phyloP scores from a whole-genome alignment of 257 asterid species.

The Nicotiana undulata region DNA sequence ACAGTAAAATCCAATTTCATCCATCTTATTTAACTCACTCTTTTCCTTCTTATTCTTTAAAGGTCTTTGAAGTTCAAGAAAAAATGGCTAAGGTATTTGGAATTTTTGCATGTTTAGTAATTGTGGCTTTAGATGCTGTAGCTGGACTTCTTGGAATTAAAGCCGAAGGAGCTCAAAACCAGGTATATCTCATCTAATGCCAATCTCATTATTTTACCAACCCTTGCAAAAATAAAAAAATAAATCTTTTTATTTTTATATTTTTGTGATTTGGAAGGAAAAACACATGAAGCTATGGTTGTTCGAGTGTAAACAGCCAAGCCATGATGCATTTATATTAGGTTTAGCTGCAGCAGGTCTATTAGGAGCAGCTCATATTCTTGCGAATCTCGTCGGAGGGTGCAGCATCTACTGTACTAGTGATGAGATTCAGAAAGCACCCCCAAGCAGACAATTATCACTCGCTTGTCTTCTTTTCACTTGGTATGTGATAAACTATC shows the following conservation, averaged over 20 bases:
- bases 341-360: conserved; percentile 72
- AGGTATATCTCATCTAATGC: conserved; percentile 26
- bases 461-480: conserved; percentile 51
- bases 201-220: neutral
- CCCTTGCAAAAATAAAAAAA: too few species aligned
- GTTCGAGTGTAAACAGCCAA: conserved; percentile 85
- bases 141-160: conserved; percentile 75
- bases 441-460: conserved; percentile 58
- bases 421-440: conserved; percentile 41
- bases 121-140: conserved; percentile 58
- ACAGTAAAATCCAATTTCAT: too few species aligned
- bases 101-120: conserved; percentile 50
- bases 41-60: neutral
- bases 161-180: conserved; percentile 75
- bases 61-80: neutral
- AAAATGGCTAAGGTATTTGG: conserved; percentile 52
- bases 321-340: conserved; percentile 68
- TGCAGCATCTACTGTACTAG: conserved; percentile 29
- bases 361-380: conserved; percentile 51
- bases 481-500: conserved; percentile 30
- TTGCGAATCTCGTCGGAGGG: conserved; percentile 66
- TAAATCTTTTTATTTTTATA: neutral
- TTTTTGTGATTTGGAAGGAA: conserved; percentile 22
- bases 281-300: conserved; percentile 73
- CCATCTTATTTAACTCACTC: neutral